Percentiles rank a stretch among this genome's conserved stretches.
Conservation (phyloP, 176 grass and related monocot species). For the Saccharum officinarum region DNA sequence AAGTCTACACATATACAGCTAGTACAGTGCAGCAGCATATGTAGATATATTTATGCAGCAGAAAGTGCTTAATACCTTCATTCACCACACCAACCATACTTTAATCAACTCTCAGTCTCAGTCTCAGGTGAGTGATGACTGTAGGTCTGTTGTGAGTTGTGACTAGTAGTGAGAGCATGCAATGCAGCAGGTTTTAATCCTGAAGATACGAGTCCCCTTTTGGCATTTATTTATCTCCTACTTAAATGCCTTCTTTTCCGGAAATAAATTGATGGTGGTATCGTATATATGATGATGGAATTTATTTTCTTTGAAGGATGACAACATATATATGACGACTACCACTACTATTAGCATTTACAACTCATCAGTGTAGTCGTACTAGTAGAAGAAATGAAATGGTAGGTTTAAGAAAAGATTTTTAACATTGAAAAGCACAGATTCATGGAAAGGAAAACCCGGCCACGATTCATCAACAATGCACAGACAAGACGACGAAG, state of each 20-base stretch:
- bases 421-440: not conserved
- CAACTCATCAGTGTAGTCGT: not conserved
- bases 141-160: not conserved
- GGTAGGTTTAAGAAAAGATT: not conserved
- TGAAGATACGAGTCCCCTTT: conserved; percentile 28
- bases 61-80: not conserved
- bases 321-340: not conserved
- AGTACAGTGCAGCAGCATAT: not conserved
- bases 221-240: conserved; percentile 32
- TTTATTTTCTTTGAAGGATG: not conserved
- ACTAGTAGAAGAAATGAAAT: not conserved
- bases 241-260: conserved; percentile 14
- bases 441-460: not conserved
- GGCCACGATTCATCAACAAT: not conserved
- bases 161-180: not conserved
- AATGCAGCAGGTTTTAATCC: conserved; percentile 18
- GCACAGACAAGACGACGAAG: too few relatives aligned
- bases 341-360: not conserved
- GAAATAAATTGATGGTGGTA: not conserved
- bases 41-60: not conserved
- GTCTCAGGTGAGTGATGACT: not conserved
- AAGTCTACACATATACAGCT: not conserved
- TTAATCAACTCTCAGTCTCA: not conserved
- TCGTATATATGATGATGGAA: not conserved
- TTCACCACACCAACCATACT: not conserved